A percentile compares a stretch with the other conserved stretches of the same genome.
phyloP scores from a whole-genome alignment of 1,284 basidiomycete species.

The Cryptococcus sp. region DNA sequence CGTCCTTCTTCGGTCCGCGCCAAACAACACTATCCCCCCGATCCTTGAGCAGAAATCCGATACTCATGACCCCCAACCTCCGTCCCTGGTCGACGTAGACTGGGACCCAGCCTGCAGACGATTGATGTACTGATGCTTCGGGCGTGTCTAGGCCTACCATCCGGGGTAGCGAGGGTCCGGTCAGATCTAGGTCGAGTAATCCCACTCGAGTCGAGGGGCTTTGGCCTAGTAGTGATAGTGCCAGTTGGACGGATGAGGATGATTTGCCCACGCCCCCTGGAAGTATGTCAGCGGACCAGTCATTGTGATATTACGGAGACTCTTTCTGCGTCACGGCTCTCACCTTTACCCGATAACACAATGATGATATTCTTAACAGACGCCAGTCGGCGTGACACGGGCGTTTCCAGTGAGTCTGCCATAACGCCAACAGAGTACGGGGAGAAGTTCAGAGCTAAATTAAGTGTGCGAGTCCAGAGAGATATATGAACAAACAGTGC shows the following conservation, averaged over 20 bases:
- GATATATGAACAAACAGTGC: too few relatives aligned
- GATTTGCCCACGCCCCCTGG: constrained; percentile 95
- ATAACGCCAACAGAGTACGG: constrained; percentile 14
- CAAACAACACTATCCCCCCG: constrained; percentile 93
- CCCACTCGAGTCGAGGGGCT: constrained; percentile 68
- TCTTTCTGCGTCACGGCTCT: constrained; percentile 6
- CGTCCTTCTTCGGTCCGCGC: constrained; percentile 99
- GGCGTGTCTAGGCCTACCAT: constrained; percentile 90
- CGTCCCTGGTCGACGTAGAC: constrained; percentile 82
- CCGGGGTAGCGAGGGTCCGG: constrained; percentile 93
- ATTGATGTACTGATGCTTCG: constrained; percentile 71
- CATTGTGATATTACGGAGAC: background rate
- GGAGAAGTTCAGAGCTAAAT: too few relatives aligned
- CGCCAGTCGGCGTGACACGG: constrained; percentile 65
- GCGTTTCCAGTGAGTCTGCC: constrained; percentile 54
- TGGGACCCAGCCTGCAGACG: constrained; percentile 95
- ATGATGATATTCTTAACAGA: constrained; percentile 85
- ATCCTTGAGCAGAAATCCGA: constrained; percentile 89
- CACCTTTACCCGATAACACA: constrained; percentile 84
- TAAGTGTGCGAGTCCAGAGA: too few relatives aligned
- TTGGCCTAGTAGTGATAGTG: constrained; percentile 76
- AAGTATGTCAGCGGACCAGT: background rate
- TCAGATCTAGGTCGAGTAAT: constrained; percentile 93
- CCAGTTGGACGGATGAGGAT: constrained; percentile 89
- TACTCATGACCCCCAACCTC: constrained; percentile 90